Evolutionary conservation across 805 yeast genomes (phyloP), one percentile per base, ranked within the genome.

Genomic region (Metschnikowia proteae): DNA sequence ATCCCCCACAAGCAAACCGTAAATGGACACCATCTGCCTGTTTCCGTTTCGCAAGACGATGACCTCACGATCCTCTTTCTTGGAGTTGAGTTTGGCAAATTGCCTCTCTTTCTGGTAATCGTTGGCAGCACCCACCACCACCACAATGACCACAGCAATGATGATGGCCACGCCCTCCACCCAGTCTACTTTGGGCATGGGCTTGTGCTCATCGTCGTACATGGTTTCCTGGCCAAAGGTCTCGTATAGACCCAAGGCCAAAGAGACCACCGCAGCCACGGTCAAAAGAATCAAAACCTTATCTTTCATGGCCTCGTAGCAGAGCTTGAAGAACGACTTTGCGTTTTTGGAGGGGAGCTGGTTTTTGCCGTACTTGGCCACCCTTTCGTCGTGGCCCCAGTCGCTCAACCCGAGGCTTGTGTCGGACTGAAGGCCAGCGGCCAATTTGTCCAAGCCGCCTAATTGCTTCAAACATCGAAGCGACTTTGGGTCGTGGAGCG

Each of bases 111-210:
- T 95, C 64, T 94, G 97, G 73, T 86, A 94, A 68, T 94, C 99
- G 66, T 94, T 94, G n/a, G 81, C 85, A 2, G 97, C 94, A 43
- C 97, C 96, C 10, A 95, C 99, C 2, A 88, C 55, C 4, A 92
- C 96, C 31, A 94, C 98, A 51, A 94, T 92, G 4, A 81, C 60
- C 25, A 94, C 87, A 22, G 99, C 99, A 3, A 86, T 86, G 57
- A 94, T 80, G 62, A 94, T 94, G 36, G 99, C 99, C 34, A 91
- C 96, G 58, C 99, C 99, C 73, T 94, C 99, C 42, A 95, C 96
- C 97, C 98, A 94, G 60, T 92, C 96, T 30, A 94, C 95, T 59
- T 83, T 80, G 13, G 97, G 97, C 47, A 82, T 65, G 22, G 81
- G 74, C 23, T 81, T 75, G 27, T 96, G 96, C 54, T 88, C 88